Conservation (phyloP, 495 filamentous ascomycete species). For the Lasiosphaeriaceae sp. region DNA sequence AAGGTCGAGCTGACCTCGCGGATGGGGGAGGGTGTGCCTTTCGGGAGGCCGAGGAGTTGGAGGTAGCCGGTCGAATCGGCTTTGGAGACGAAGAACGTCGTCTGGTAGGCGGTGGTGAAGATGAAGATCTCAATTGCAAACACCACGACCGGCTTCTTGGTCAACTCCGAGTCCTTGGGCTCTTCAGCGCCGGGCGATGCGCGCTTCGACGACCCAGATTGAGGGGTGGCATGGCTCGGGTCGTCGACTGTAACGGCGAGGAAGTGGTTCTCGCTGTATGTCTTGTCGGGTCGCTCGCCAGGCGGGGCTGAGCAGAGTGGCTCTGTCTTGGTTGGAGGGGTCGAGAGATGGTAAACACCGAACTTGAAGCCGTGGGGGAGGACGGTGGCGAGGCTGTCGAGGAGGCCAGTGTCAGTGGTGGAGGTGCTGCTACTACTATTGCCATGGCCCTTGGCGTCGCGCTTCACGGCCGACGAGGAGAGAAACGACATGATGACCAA, state of each 20-base stretch:
- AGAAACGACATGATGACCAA: constrained; percentile 14
- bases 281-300: constrained; percentile 61
- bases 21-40: constrained; percentile 66
- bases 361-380: constrained; percentile 69
- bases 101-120: constrained; percentile 70
- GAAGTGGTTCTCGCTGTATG: constrained; percentile 87
- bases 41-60: constrained; percentile 56
- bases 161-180: constrained; percentile 11
- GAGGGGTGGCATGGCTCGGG: neutral
- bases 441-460: constrained; percentile 4
- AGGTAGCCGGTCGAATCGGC: constrained; percentile 93
- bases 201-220: constrained; percentile 16
- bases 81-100: constrained; percentile 91
- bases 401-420: constrained; percentile 23
- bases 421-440: neutral
- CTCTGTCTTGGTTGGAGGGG: constrained; percentile 66
- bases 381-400: constrained; percentile 56
- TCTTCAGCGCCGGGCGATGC: constrained; percentile 27
- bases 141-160: constrained; percentile 32
- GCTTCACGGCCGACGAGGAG: constrained; percentile 12
- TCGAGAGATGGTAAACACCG: constrained; percentile 82
- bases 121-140: constrained; percentile 59
- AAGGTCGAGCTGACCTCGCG: constrained; percentile 70
- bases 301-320: constrained; percentile 80
- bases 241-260: constrained; percentile 63